Percentiles rank a stretch among this genome's conserved stretches.
Conservation (phyloP, 2,329 filamentous ascomycete genomes). For the Fusarium albidum region DNA sequence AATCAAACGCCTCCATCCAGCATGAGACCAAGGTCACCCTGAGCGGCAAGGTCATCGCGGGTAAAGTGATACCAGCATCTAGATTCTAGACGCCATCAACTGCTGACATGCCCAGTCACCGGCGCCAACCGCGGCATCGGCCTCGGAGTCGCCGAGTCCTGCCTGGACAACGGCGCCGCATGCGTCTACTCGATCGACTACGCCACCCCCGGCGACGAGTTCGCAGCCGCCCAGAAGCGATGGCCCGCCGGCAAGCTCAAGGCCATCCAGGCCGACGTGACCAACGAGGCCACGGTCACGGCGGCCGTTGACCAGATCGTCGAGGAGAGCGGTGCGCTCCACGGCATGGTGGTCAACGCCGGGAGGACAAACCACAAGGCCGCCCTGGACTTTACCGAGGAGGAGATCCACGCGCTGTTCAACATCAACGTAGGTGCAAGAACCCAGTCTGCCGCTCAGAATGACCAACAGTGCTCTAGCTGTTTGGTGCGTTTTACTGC, state of each 20-base stretch:
- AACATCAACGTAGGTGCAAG: conserved; percentile 33
- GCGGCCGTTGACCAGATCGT: conserved; percentile 52
- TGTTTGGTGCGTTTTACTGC: conserved; percentile 56
- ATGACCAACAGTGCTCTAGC: no score
- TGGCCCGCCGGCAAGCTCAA: conserved; percentile 53
- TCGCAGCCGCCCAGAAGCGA: conserved; percentile 46
- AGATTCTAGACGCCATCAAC: no score
- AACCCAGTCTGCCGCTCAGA: no score
- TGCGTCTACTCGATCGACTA: conserved; percentile 41
- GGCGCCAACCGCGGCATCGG: conserved; percentile 56
- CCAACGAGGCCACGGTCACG: conserved; percentile 50
- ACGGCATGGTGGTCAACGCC: conserved; percentile 60
- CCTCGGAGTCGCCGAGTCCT: conserved; percentile 55
- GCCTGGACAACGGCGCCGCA: conserved; percentile 53
- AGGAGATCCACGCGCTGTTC: conserved; percentile 46
- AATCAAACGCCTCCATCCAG: background rate
- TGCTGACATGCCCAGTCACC: conserved; percentile 41
- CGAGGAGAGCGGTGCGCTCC: conserved; percentile 47
- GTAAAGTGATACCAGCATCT: no score
- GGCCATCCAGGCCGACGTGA: conserved; percentile 57
- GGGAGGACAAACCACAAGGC: conserved; percentile 61
- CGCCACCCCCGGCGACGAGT: conserved; percentile 37
- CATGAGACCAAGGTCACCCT: conserved; percentile 14
- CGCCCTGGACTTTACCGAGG: conserved; percentile 52
- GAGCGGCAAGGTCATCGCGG: conserved; percentile 15